These are phyloP conservation scores for Fusarium sarcochroum DNA, from an alignment of 2,329 filamentous ascomycete species.

Conservation along the genomic window DNA sequence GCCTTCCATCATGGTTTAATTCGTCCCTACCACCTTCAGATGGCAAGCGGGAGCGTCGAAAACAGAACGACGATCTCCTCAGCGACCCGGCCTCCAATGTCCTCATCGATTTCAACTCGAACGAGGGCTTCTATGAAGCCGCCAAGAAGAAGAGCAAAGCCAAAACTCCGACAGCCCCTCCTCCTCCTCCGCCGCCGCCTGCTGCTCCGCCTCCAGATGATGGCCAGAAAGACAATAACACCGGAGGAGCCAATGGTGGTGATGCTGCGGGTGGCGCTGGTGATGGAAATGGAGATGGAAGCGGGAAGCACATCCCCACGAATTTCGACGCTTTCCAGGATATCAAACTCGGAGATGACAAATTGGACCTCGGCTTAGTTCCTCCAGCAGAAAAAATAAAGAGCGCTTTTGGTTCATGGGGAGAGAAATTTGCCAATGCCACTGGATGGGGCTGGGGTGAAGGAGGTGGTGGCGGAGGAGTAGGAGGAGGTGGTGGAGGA, in stretches of 20 bases:
- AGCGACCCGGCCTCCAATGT: constrained; percentile 60
- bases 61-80: constrained; percentile 56
- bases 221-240: constrained; percentile 45
- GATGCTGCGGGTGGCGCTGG: constrained; percentile 52
- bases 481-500: constrained; percentile 56
- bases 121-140: constrained; percentile 68
- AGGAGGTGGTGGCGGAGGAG: constrained; percentile 12
- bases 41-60: constrained; percentile 42
- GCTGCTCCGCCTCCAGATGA: constrained; percentile 42
- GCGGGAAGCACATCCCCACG: constrained; percentile 50
- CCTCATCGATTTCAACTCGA: constrained; percentile 70
- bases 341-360: constrained; percentile 75
- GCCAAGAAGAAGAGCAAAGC: constrained; percentile 70
- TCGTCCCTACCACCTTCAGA: constrained; percentile 40
- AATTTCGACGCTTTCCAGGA: constrained; percentile 71
- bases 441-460: constrained; percentile 53
- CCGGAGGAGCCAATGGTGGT: constrained; percentile 52
- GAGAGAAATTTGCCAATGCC: constrained; percentile 68
- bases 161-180: constrained; percentile 52
- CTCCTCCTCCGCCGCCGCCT: constrained; percentile 47
- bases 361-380: constrained; percentile 69
- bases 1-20: constrained; percentile 38
- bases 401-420: constrained; percentile 69
- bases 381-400: constrained; percentile 57
- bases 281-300: constrained; percentile 54